phyloP scores from a whole-genome alignment of 2,329 filamentous ascomycete species.

The Leptodontidium sp. region DNA sequence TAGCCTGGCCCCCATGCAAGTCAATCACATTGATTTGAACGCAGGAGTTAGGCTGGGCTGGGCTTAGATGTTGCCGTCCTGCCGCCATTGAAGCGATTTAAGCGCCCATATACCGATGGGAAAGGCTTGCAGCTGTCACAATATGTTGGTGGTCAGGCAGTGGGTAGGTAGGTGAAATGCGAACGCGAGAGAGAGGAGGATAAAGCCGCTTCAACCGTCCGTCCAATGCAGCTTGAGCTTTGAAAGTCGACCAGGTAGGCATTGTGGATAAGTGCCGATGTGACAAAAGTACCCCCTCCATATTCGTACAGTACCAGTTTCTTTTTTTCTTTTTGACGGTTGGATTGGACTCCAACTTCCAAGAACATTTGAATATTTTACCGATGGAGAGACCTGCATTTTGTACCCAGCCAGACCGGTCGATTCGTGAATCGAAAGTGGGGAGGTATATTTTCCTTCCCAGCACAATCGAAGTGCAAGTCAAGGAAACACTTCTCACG shows the following conservation, averaged over 20 bases:
- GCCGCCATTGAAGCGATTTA: constrained; percentile 25
- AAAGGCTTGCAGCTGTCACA: too few species aligned
- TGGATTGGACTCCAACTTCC: not conserved
- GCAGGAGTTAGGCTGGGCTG: not conserved
- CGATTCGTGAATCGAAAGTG: not conserved
- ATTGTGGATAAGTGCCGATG: not conserved
- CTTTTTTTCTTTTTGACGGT: not conserved
- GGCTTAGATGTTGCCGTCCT: constrained; percentile 4
- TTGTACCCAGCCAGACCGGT: not conserved
- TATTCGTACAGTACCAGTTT: not conserved
- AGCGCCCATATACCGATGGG: constrained; percentile 15
- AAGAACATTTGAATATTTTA: not conserved
- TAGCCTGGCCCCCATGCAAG: not conserved
- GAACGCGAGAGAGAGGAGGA: not conserved
- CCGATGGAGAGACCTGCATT: not conserved
- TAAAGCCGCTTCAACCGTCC: too few species aligned
- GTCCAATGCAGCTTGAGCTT: too few species aligned
- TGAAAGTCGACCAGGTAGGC: not conserved
- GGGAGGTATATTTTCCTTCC: not conserved
- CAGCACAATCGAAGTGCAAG: not conserved
- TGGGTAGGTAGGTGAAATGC: not conserved
- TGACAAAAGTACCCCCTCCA: not conserved
- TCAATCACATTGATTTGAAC: not conserved
- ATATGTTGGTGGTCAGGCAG: not conserved
- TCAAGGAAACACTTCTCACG: not conserved